Conservation (phyloP, 495 filamentous ascomycete genomes). For the Penicillium mononematosum region DNA sequence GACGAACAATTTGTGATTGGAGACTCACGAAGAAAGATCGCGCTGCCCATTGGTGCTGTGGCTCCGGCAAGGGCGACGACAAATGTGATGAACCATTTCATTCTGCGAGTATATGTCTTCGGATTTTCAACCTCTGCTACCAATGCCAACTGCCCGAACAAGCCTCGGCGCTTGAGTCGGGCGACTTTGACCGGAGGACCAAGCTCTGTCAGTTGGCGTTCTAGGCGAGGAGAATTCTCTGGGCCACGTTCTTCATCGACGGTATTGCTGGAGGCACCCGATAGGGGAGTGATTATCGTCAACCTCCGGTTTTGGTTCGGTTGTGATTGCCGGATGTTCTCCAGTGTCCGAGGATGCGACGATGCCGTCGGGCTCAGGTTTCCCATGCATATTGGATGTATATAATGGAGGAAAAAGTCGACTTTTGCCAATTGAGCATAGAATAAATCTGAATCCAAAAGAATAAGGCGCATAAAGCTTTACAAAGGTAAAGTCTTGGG, state of each 20-base stretch:
- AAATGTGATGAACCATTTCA: conserved; percentile 85
- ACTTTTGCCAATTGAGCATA: background rate
- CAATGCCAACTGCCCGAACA: conserved; percentile 69
- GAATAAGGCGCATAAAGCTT: background rate
- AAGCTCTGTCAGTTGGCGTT: conserved; percentile 26
- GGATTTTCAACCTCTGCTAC: conserved; percentile 82
- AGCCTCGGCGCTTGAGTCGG: conserved; percentile 65
- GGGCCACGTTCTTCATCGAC: conserved; percentile 20
- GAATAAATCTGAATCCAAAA: background rate
- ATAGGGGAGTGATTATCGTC: conserved; percentile 16
- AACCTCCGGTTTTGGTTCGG: conserved; percentile 5
- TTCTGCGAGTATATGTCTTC: conserved; percentile 64
- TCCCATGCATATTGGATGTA: conserved; percentile 6
- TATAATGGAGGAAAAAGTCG: background rate
- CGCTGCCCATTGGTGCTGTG: conserved; percentile 79
- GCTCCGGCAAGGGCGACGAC: conserved; percentile 73
- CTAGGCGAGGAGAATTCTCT: conserved; percentile 12
- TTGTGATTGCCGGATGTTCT: conserved; percentile 6
- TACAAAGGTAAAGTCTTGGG: background rate
- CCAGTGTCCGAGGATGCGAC: conserved; percentile 5
- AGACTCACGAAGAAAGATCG: conserved; percentile 79
- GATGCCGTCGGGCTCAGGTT: conserved; percentile 1
- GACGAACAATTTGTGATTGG: background rate
- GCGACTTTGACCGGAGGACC: conserved; percentile 52
- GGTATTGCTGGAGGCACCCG: conserved; percentile 15